Percentiles rank a stretch among this genome's conserved stretches.
Evolutionary conservation across 805 yeast species (phyloP).

Genomic region (Lachancea lanzarotensis): DNA sequence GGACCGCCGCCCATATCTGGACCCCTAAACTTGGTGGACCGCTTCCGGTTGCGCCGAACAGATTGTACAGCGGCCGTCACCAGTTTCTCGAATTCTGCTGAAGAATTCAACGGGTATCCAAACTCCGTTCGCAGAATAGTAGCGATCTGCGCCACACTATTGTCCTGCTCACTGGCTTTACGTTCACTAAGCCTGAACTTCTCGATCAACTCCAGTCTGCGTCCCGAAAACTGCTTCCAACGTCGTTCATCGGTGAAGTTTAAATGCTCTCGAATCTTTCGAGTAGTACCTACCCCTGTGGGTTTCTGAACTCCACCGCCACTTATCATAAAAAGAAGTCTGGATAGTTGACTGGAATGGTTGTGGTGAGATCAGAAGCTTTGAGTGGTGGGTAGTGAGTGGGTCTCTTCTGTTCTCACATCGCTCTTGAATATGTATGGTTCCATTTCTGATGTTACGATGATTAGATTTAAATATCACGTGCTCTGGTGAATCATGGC

Average conservation of each 20-base stretch:
- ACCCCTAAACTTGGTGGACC: conserved; percentile 41
- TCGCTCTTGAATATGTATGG: too few species aligned
- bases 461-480: too few species aligned
- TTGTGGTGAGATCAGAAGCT: too few species aligned
- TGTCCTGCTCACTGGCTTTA: conserved; percentile 92
- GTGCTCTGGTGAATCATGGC: background rate
- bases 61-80: conserved; percentile 93
- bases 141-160: conserved; percentile 72
- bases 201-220: conserved; percentile 85
- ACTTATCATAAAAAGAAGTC: background rate
- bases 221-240: conserved; percentile 89
- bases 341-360: too few species aligned
- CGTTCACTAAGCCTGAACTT: conserved; percentile 50
- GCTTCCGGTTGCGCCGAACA: conserved; percentile 78
- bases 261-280: conserved; percentile 42
- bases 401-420: too few species aligned
- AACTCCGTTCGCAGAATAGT: conserved; percentile 71
- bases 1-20: conserved; percentile 1
- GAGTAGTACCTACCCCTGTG: conserved; percentile 35
- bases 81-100: conserved; percentile 76
- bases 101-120: conserved; percentile 50
- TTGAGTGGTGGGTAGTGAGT: too few species aligned
- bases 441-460: too few species aligned
- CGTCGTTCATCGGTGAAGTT: conserved; percentile 72
- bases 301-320: conserved; percentile 14